Base-by-base conservation (phyloP, 2,329 filamentous ascomycete species). In the Fusarium pilosicola region DNA sequence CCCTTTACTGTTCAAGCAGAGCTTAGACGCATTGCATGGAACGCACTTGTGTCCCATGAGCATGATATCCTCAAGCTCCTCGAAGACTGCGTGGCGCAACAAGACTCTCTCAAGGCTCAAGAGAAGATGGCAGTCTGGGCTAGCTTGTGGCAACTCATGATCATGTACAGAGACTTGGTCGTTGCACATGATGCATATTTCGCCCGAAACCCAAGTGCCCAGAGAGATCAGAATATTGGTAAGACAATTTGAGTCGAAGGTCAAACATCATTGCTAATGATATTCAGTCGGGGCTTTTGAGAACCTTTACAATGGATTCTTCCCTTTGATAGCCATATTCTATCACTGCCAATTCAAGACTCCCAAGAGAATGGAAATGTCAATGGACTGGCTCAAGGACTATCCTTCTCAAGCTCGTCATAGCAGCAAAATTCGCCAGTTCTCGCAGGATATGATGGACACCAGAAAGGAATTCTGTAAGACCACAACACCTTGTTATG, bases 131-230 rank as follows among this genome's bases (percentile, higher is more conserved):
- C 83, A n/a, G 74, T 87, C 28, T 88, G 86, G 85, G 84, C 82
- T 22, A 84, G 83, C 74, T 77, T 87, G 76, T 87, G 86, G 85
- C 84, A 87, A 68, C 77, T 87, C 63, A 84, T 88, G 48, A 80
- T 87, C 45, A 83, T 86, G 74, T 87, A 88, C 68, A 82, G 83
- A 28, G 84, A 87, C 60, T 77, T 87, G 52, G 78, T 82, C 63
- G 66, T 73, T 24, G 76, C 77, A 14, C 80, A 80, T 67, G 79
- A 81, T 60, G 65, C 62, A 30, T 77, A 79, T 64, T 75, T 82
- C 63, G 68, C 68, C 49, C 74, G 73, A 56, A 70, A 78, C 48
- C 71, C 73, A 28, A 60, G 61, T 24, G 69, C 75, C 17, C 72
- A 59, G 26, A 75, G 74, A 30, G 77, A 78, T 34, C 68, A 75